A percentile compares a stretch with the other conserved stretches of the same genome.
These are phyloP conservation scores for Sugiyamaella novakii DNA, from an alignment of 1,139 yeast genomes.

Conservation along the genomic window DNA sequence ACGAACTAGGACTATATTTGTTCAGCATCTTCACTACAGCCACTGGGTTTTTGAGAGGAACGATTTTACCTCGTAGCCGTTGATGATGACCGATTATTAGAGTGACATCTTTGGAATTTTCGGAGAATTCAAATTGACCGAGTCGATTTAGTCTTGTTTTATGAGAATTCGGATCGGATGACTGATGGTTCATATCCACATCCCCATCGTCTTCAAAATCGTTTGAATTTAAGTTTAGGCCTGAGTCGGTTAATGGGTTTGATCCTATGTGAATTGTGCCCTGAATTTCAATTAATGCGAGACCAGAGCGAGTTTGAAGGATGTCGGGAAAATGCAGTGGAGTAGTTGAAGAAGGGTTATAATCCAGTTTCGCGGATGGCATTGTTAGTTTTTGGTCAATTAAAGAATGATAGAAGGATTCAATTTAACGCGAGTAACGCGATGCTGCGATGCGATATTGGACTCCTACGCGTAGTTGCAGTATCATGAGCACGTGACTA, in stretches of 20 bases:
- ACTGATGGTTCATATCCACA: conserved; percentile 3
- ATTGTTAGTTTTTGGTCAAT: too few species aligned
- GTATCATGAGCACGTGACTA: too few species aligned
- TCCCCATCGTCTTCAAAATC: conserved; percentile 20
- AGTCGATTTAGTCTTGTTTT: conserved; percentile 20
- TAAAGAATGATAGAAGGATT: too few species aligned
- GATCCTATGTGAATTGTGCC: conserved; percentile 39
- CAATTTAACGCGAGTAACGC: conserved; percentile 4
- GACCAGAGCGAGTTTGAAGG: conserved; percentile 39
- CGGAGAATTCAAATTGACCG: conserved; percentile 35
- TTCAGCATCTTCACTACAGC: conserved; percentile 37
- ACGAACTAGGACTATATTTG: conserved; percentile 12
- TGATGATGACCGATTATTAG: conserved; percentile 42
- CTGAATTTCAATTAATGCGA: conserved; percentile 41
- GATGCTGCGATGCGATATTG: too few species aligned
- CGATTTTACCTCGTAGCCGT: conserved; percentile 41
- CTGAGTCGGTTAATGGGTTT: conserved; percentile 28
- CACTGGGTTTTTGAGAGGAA: conserved; percentile 40
- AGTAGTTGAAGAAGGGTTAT: not conserved
- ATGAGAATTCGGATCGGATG: conserved; percentile 3
- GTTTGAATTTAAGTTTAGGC: conserved; percentile 26
- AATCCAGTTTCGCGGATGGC: conserved; percentile 20
- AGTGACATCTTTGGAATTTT: conserved; percentile 33
- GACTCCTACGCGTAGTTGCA: too few species aligned
- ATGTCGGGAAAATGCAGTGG: conserved; percentile 30